Conservation (phyloP, 345 rosid genomes). For the Salix viminalis region DNA sequence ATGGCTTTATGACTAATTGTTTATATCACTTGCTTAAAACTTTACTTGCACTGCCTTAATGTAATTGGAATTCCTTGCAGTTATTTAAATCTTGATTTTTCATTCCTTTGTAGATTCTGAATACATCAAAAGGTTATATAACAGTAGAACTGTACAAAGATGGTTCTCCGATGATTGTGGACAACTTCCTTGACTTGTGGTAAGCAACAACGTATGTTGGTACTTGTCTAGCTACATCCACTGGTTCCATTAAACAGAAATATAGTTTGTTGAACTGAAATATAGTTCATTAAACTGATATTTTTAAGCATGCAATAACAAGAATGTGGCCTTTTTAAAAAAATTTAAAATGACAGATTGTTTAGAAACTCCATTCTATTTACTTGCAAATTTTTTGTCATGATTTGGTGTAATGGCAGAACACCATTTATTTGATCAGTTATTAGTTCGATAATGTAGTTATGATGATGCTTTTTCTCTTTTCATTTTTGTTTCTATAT, state of each 20-base stretch:
- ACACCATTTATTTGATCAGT: background rate
- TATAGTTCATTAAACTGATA: background rate
- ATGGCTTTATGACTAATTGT: background rate
- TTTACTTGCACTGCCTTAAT: background rate
- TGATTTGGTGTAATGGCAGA: background rate
- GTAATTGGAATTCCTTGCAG: background rate
- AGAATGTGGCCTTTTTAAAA: background rate
- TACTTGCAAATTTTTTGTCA: background rate
- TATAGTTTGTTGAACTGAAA: background rate
- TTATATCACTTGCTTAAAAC: background rate
- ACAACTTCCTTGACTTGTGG: constrained; percentile 73
- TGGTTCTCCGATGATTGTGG: constrained; percentile 66
- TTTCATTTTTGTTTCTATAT: background rate
- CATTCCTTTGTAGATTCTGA: constrained; percentile 50
- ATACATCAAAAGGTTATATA: constrained; percentile 69
- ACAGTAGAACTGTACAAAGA: constrained; percentile 71
- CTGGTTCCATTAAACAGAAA: background rate
- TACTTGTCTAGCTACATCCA: background rate
- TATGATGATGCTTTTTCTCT: background rate
- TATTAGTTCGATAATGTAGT: background rate
- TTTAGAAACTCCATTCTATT: background rate
- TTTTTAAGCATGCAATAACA: background rate
- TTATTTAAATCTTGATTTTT: background rate
- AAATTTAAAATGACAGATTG: background rate
- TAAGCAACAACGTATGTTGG: constrained; percentile 22